Evolutionary conservation across 192 early-diverging fungal species (phyloP).

Genomic region (Coemansia biformis): DNA sequence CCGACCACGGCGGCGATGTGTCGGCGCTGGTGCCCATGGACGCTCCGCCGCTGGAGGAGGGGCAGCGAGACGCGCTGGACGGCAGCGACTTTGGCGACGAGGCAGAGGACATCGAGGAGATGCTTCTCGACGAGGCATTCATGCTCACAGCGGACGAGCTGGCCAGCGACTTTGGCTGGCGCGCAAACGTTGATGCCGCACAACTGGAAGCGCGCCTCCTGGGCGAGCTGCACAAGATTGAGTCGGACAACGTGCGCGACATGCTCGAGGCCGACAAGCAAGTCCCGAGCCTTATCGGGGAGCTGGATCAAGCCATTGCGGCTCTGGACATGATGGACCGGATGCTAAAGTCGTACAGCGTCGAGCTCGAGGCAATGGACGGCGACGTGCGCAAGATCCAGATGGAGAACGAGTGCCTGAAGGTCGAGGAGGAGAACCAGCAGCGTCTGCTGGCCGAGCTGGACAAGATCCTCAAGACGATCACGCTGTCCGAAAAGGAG

Average conservation of each 20-base stretch:
- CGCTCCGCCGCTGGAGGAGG: conserved; percentile 20
- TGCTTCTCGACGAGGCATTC: conserved; percentile 60
- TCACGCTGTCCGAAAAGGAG: conserved; percentile 58
- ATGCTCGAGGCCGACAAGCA: conserved; percentile 89
- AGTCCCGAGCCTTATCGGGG: conserved; percentile 68
- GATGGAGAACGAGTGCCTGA: conserved; percentile 82
- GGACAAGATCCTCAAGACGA: conserved; percentile 67
- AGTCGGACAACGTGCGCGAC: conserved; percentile 81
- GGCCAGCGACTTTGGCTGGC: conserved; percentile 82
- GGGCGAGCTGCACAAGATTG: conserved; percentile 79
- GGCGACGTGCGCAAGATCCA: conserved; percentile 95
- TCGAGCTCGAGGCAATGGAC: conserved; percentile 88
- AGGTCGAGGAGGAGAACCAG: conserved; percentile 85
- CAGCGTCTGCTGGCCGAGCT: conserved; percentile 78
- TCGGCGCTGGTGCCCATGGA: conserved; percentile 40
- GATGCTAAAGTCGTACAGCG: conserved; percentile 79
- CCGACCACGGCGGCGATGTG: conserved; percentile 43
- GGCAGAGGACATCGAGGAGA: conserved; percentile 40
- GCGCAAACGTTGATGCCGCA: conserved; percentile 79
- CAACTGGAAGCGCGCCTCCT: conserved; percentile 80
- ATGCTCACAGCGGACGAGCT: conserved; percentile 74
- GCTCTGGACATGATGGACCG: conserved; percentile 83
- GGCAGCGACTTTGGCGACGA: conserved; percentile 23
- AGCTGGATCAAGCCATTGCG: conserved; percentile 77
- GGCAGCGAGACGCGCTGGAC: conserved; percentile 3